Conservation (phyloP, 441 rosid genomes). For the Dalechampia spathulata region DNA sequence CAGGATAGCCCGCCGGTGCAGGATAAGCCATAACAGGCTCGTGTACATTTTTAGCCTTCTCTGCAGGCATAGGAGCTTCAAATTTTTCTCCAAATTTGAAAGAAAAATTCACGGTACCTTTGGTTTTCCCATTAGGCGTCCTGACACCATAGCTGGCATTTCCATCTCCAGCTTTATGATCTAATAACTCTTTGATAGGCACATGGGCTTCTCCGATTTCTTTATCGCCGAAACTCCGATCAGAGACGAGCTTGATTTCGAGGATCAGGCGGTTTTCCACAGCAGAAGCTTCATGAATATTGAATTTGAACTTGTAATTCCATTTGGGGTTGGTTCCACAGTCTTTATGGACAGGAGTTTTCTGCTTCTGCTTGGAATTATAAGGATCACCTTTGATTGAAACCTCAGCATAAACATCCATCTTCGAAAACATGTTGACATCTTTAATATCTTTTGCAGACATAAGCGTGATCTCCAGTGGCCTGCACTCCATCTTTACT, state of each 20-base stretch:
- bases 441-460: constrained; percentile 52
- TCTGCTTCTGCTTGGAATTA: constrained; percentile 30
- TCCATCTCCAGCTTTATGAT: constrained; percentile 7
- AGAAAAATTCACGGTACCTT: constrained; percentile 44
- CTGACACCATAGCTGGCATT: constrained; percentile 39
- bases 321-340: constrained; percentile 53
- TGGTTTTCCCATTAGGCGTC: constrained; percentile 42
- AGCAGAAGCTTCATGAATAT: constrained; percentile 36
- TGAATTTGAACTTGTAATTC: constrained; percentile 48
- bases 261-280: constrained; percentile 38
- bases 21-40: constrained; percentile 31
- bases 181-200: constrained; percentile 55
- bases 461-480: constrained; percentile 43
- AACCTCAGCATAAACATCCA: constrained; percentile 56
- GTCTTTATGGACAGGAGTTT: constrained; percentile 42
- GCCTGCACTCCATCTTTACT: constrained; percentile 40
- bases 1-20: constrained; percentile 10
- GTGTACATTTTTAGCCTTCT: constrained; percentile 11
- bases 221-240: constrained; percentile 47
- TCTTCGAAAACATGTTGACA: constrained; percentile 47
- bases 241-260: constrained; percentile 39
- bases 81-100: constrained; percentile 48
- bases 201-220: constrained; percentile 51
- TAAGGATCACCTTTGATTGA: constrained; percentile 40
- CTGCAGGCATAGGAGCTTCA: constrained; percentile 7